These are phyloP conservation scores for Chrysosporium queenslandicum DNA, from an alignment of 2,329 filamentous ascomycete species.

Conservation along the genomic window DNA sequence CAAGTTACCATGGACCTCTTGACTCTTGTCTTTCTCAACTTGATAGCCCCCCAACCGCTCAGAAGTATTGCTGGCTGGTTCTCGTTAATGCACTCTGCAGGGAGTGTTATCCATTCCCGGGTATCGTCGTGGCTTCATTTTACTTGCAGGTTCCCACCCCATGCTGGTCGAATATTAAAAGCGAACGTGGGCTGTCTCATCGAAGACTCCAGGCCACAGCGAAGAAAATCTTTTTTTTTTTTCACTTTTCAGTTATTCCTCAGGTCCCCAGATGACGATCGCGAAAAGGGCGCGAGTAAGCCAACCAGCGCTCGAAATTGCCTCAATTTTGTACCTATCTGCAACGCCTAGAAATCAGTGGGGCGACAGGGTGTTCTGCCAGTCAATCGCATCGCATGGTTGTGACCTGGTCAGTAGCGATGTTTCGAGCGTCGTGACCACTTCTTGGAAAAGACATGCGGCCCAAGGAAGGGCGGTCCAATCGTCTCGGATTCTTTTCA, in stretches of 20 bases:
- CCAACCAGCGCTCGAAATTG: not conserved
- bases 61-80: slow-evolving; percentile 1
- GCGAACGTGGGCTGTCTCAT: slow-evolving; percentile 6
- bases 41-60: too few species aligned
- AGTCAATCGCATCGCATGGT: not conserved
- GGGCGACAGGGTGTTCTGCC: not conserved
- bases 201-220: not conserved
- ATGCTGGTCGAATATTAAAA: slow-evolving; percentile 9
- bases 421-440: too few species aligned
- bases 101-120: not conserved
- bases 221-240: not conserved
- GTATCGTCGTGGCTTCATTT: slow-evolving; percentile 8
- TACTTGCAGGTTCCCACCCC: slow-evolving; percentile 6
- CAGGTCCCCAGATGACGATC: not conserved
- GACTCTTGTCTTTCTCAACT: not conserved
- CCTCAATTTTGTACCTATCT: too few species aligned
- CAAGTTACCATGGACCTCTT: too few species aligned
- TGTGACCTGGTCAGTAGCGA: too few species aligned
- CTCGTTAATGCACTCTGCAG: slow-evolving; percentile 4
- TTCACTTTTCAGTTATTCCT: not conserved
- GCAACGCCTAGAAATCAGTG: too few species aligned
- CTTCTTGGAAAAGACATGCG: not conserved
- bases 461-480: not conserved
- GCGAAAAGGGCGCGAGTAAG: not conserved
- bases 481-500: not conserved